phyloP scores from a whole-genome alignment of 441 rosid species.

The Manihot esculenta region DNA sequence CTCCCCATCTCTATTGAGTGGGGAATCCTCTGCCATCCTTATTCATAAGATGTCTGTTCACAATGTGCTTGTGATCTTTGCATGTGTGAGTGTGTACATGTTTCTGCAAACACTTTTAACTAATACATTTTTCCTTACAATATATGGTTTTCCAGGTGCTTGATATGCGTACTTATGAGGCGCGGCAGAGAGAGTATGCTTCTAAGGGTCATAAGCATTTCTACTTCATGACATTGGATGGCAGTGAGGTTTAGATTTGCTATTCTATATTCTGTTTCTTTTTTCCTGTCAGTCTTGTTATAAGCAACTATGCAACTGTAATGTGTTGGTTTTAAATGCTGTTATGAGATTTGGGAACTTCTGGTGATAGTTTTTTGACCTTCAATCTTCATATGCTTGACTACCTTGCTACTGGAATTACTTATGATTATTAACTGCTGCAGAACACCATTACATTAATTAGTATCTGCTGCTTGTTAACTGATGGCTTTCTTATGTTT shows the following conservation, averaged over 20 bases:
- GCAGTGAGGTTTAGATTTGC: slow-evolving; percentile 75
- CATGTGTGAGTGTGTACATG: background rate
- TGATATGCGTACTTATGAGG: slow-evolving; percentile 83
- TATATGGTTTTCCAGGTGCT: slow-evolving; percentile 69
- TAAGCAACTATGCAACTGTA: background rate
- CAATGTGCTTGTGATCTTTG: background rate
- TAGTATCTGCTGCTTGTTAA: slow-evolving; percentile 4
- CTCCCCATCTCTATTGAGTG: too few relatives aligned
- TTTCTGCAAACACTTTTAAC: background rate
- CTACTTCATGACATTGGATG: slow-evolving; percentile 97
- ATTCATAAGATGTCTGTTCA: too few relatives aligned
- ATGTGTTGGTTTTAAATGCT: slow-evolving; percentile 12
- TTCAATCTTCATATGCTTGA: background rate
- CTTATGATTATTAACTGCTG: background rate
- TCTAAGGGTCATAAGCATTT: slow-evolving; percentile 93
- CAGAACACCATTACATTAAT: background rate
- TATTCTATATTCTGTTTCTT: slow-evolving; percentile 4
- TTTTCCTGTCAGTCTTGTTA: slow-evolving; percentile 9
- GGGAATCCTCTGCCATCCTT: too few relatives aligned
- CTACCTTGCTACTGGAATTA: background rate
- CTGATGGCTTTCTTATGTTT: background rate
- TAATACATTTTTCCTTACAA: slow-evolving; percentile 3
- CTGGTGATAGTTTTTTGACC: background rate
- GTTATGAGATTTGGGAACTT: background rate
- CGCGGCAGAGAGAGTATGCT: slow-evolving; percentile 89